A percentile compares a stretch with the other conserved stretches of the same genome.
Evolutionary conservation across 192 early-diverging fungal genomes (phyloP).

Genomic region (Linnemannia exigua): DNA sequence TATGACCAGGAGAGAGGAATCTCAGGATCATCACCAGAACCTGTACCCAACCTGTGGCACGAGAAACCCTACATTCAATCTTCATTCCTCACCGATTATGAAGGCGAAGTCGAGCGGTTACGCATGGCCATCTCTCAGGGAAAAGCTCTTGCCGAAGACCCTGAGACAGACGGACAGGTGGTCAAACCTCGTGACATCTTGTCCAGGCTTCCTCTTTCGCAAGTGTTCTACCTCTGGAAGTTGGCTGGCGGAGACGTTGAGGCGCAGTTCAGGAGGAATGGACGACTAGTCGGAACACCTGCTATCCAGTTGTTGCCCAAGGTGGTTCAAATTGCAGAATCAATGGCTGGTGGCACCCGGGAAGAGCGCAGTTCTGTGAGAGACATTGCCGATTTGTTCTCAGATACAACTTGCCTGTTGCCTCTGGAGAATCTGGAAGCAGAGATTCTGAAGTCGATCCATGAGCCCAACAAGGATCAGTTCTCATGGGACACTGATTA

Average conservation of each 20-base stretch:
- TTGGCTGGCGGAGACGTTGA: constrained; percentile 76
- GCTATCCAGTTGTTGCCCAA: constrained; percentile 69
- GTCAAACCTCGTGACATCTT: constrained; percentile 34
- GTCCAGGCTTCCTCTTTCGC: constrained; percentile 60
- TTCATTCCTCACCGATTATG: constrained; percentile 50
- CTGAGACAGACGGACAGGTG: not conserved
- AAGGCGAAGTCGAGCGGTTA: constrained; percentile 50
- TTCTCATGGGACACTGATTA: constrained; percentile 72
- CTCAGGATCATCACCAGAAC: not conserved
- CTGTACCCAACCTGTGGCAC: constrained; percentile 24
- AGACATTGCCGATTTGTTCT: constrained; percentile 67
- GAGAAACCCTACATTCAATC: constrained; percentile 61
- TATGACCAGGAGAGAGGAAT: not conserved
- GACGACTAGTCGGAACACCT: constrained; percentile 63
- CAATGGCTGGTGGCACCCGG: constrained; percentile 50
- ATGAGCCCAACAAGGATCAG: constrained; percentile 59
- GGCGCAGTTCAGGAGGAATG: constrained; percentile 63
- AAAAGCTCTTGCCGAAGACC: not conserved
- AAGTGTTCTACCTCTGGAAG: constrained; percentile 76
- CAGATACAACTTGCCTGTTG: constrained; percentile 60
- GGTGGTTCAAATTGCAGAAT: constrained; percentile 55
- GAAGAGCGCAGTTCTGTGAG: constrained; percentile 26
- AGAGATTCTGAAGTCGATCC: constrained; percentile 56
- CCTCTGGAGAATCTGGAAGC: constrained; percentile 64
- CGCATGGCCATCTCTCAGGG: constrained; percentile 22